Evolutionary conservation across 2,329 filamentous ascomycete genomes (phyloP).

Genomic region (Penicillium sclerotigenum): DNA sequence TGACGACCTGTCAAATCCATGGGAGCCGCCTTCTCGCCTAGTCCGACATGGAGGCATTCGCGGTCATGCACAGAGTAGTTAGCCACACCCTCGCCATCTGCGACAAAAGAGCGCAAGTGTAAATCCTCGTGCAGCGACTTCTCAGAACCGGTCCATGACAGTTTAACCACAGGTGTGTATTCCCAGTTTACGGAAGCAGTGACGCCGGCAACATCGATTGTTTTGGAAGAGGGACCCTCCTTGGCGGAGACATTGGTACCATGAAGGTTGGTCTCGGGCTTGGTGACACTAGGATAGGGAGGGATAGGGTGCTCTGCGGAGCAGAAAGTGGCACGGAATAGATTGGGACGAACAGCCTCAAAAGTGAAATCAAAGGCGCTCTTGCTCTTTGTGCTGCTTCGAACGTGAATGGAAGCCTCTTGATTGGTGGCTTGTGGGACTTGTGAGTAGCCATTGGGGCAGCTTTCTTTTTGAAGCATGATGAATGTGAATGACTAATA

Average conservation of each 20-base stretch:
- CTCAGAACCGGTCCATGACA: slow-evolving; percentile 52
- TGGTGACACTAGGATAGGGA: slow-evolving; percentile 59
- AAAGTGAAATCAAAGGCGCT: slow-evolving; percentile 58
- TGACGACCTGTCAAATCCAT: slow-evolving; percentile 67
- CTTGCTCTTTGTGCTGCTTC: slow-evolving; percentile 39
- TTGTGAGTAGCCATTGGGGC: slow-evolving; percentile 38
- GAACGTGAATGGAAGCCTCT: slow-evolving; percentile 40
- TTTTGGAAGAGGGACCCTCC: slow-evolving; percentile 37
- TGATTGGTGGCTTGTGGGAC: slow-evolving; percentile 24
- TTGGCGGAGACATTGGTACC: slow-evolving; percentile 31
- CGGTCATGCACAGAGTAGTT: slow-evolving; percentile 64
- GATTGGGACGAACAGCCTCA: slow-evolving; percentile 58
- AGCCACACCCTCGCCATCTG: slow-evolving; percentile 60
- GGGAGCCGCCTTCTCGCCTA: slow-evolving; percentile 69
- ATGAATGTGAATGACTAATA: slow-evolving; percentile 14
- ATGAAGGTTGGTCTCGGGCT: slow-evolving; percentile 42
- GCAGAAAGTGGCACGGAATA: slow-evolving; percentile 67
- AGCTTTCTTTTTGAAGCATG: slow-evolving; percentile 52
- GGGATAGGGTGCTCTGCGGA: slow-evolving; percentile 61
- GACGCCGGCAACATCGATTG: slow-evolving; percentile 49
- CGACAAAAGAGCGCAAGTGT: slow-evolving; percentile 62
- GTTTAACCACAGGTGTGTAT: slow-evolving; percentile 55
- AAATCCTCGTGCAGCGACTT: slow-evolving; percentile 61
- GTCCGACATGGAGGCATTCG: slow-evolving; percentile 63
- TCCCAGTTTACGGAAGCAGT: slow-evolving; percentile 59